Evolutionary conservation across 2,329 filamentous ascomycete genomes (phyloP).

Genomic region (Beauveria asiatica): DNA sequence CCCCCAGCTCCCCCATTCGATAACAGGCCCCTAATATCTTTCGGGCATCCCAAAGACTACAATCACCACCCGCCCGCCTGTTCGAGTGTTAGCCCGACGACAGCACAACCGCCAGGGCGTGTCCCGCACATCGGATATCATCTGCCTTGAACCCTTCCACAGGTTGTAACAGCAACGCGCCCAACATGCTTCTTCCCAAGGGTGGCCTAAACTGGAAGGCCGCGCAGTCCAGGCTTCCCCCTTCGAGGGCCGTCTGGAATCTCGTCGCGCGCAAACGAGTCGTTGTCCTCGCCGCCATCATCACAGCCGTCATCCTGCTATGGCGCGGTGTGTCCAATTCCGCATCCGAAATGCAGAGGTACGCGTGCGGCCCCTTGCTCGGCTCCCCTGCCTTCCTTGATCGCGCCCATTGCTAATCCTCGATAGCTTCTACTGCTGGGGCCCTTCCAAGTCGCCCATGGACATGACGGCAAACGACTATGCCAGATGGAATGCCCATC

Average conservation of each 20-base stretch:
- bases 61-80: neutral
- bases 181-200: conserved; percentile 79
- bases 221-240: conserved; percentile 69
- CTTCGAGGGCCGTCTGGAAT: conserved; percentile 61
- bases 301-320: conserved; percentile 67
- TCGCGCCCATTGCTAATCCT: conserved; percentile 1
- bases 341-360: conserved; percentile 88
- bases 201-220: conserved; percentile 90
- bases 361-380: conserved; percentile 22
- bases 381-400: neutral
- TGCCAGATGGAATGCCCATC: conserved; percentile 77
- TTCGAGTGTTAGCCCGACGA: neutral
- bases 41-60: neutral
- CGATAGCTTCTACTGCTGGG: conserved; percentile 90
- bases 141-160: neutral
- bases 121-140: neutral
- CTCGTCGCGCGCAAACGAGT: conserved; percentile 72
- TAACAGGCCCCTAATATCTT: conserved; percentile 3
- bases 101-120: neutral
- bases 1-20: neutral
- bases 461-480: conserved; percentile 90
- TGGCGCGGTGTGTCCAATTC: conserved; percentile 80
- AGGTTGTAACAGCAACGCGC: conserved; percentile 17
- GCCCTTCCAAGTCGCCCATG: conserved; percentile 90
- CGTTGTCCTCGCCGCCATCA: conserved; percentile 62